Evolutionary conservation across 108 stramenopile species (phyloP).

Genomic region (Epipyxis sp.): DNA sequence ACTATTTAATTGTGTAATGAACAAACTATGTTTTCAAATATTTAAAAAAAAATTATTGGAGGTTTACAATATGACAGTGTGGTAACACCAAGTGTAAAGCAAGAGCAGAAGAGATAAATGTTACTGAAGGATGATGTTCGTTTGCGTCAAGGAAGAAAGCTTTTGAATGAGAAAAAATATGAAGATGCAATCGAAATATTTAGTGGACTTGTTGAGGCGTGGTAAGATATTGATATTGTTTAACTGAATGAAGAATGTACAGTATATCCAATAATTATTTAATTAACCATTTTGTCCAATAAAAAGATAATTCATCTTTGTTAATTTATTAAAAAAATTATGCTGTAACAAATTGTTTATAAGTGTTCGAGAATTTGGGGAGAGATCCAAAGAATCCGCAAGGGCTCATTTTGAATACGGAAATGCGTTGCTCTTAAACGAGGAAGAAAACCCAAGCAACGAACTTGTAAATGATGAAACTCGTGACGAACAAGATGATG

Average conservation of each 20-base stretch:
- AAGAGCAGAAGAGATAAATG: neutral
- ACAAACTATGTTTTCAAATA: too few relatives aligned
- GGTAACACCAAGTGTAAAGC: too few relatives aligned
- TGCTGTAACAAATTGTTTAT: neutral
- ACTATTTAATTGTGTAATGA: too few relatives aligned
- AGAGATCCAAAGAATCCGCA: conserved; percentile 28
- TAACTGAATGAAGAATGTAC: too few relatives aligned
- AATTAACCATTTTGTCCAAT: neutral
- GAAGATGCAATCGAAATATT: conserved; percentile 18
- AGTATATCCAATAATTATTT: too few relatives aligned
- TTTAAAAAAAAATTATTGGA: too few relatives aligned
- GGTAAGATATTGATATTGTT: too few relatives aligned
- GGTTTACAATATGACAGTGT: too few relatives aligned
- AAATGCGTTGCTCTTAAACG: neutral
- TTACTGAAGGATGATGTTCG: neutral
- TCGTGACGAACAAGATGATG: neutral
- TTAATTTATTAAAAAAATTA: neutral
- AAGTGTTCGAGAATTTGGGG: conserved; percentile 50
- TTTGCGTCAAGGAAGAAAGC: neutral
- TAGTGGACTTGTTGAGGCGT: neutral
- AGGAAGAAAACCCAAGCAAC: conserved; percentile 43
- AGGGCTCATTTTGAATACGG: neutral
- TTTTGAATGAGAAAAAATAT: conserved; percentile 14
- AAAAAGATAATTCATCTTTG: neutral
- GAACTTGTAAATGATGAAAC: conserved; percentile 4